Evolutionary conservation across 331 rosid species (phyloP), one percentile per base, ranked within the genome.

Genomic region (Acacia pycnantha): DNA sequence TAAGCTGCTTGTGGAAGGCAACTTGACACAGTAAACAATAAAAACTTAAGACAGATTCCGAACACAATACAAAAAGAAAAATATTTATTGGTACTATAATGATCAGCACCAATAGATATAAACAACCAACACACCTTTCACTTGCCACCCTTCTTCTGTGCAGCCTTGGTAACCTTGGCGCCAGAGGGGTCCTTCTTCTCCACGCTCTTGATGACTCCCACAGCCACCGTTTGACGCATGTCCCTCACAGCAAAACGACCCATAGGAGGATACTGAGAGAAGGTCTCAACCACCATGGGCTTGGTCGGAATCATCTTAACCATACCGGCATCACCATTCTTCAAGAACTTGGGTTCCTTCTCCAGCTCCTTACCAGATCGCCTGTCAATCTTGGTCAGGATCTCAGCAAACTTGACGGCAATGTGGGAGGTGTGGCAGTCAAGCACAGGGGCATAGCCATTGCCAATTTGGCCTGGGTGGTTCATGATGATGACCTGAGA

Each of bases 381-480:
- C 76, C 97, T 86, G 74, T 92, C 93, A 80, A 92, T 92, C 93
- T 92, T 92, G 86, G 94, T 92, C 58, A 90, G 3, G 11, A 92
- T 62, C 78, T 92, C 93, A 26, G 84, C 50, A 73, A 92, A 92
- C 87, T 92, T 92, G 8, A 92, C 97, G 8, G 97, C 97, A 82
- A 92, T 90, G 88, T 90, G 97, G 50, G 86, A 89, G 73, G 97
- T 92, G 85, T 92, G 97, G 82, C 94, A 92, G 41, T 92, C 97
- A 8, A 92, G 91, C 16, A 92, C 91, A 2, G 97, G 94, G 18
- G 94, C 94, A 59, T 89, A 92, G 13, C 97, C 94, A 12, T 89
- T 85, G 26, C 94, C 94, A n/a, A 90, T 92, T 89, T 88, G 97
- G 0, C 97, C 97, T 29, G 97, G 97, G 81, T 92, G 97, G 46